Evolutionary conservation across 768 basidiomycete species (phyloP), one percentile per base, ranked within the genome.

Genomic region (Amanita pallidorosea): DNA sequence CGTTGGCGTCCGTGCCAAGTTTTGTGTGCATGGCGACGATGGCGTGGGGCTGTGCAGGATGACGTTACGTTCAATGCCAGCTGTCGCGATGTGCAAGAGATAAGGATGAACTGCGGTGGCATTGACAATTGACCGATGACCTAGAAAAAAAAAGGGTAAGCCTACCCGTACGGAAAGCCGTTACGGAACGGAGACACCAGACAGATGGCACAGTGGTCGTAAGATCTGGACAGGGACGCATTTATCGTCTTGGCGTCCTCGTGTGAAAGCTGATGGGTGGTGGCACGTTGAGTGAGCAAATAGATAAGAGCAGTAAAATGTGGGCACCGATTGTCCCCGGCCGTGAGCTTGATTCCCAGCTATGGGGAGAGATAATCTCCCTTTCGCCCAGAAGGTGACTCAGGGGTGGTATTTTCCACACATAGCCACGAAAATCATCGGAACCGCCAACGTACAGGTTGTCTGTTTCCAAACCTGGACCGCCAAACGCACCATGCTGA

Each of bases 91-190:
- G 49, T 82, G 74, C 3, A 84, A 74, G 37, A 83, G 69, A 18
- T 75, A 69, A 2, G 89, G 88, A 60, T 91, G 89, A 52, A 88
- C 78, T 22, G 85, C 64, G 2, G 77, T 70, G 0, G 80, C 76
- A 60, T 91, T 92, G 41, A 90, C 80, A 47, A 92, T 87, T 1
- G 87, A 88, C 36, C 74, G 67, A 60, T 90, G 87, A 4, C 86
- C 85, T 81, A 23, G 15, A 18, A 25, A 49, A 40, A 49, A 50
- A 9, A 13, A 27, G 45, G 18, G 17, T 48, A 1, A 23, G 25
- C 12, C 9, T 9, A 25, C 22, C 25, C 25, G 15, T 23, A 12
- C 47, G 23, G 34, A 37, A 52, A 20, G 40, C 23, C 36, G 46
- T 20, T 31, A 40, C 41, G 38, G n/a, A 8, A 27, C n/a, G 25